Base-by-base conservation (phyloP, 2,329 filamentous ascomycete genomes). In the Aphanoascus verrucosus region DNA sequence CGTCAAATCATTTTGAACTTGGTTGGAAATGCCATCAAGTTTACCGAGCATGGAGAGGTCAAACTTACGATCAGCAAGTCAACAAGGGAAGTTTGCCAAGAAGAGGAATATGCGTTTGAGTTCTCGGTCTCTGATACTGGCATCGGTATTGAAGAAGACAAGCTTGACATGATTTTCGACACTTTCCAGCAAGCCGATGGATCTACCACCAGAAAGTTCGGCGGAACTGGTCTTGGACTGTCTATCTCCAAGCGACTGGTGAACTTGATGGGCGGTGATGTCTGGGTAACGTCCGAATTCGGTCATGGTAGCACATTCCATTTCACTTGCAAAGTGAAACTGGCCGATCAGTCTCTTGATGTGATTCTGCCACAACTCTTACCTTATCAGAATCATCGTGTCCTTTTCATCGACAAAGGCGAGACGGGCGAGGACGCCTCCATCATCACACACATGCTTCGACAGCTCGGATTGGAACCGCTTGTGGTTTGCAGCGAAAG, bases 141-240 rank as follows among this genome's bases (percentile, higher is more conserved):
- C 61, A 98, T 97, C 64, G 93, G 93, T 63, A 97, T 97, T 62
- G 88, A 91, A 63, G 81, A 86, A 59, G 90, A 97, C 72, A 97
- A 97, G 74, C 80, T 97, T 51, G 89, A 95, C 66, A 77, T 97
- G 60, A 97, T 98, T 66, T 97, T 98, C 71, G 93, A 97, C 72
- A 97, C 91, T 0, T 97, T 97, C 82, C 91, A 96, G 69, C 93
- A 97, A 73, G 93, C 93, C 17, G 93, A 97, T 67, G 91, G 91
- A 37, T 96, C 90, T 34, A 97, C 94, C 69, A 97, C 91, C 1
- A 82, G 90, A 62, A 93, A 94, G 67, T 97, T 97, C 67, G 91
- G 91, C 63, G 91, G 91, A 62, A 97, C 93, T 5, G 91, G 91
- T 61, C 80, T 97, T 8, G 91, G 91, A 60, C 73, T 97, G 23